A percentile compares a stretch with the other conserved stretches of the same genome.
These are phyloP conservation scores for Trichosporon faecale DNA, from an alignment of 1,284 basidiomycete genomes.

Conservation along the genomic window DNA sequence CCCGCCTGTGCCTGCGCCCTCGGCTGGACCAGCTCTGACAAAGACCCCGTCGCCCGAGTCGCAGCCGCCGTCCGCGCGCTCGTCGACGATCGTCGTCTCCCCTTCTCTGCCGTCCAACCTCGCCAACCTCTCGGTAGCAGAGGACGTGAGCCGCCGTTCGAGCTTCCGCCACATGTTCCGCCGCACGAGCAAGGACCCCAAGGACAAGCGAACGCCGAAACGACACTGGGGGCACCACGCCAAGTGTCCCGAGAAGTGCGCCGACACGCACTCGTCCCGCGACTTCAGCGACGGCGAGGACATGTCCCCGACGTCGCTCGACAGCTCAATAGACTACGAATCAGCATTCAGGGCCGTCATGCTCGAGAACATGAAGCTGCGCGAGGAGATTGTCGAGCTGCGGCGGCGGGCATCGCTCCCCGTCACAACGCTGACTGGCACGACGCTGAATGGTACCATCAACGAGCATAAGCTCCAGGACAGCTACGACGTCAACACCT, in stretches of 20 bases:
- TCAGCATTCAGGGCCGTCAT: background rate
- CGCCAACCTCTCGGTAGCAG: background rate
- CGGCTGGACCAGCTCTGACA: background rate
- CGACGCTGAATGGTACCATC: too few relatives aligned
- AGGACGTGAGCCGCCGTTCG: background rate
- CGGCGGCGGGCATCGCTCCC: background rate
- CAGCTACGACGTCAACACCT: too few relatives aligned
- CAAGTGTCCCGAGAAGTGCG: background rate
- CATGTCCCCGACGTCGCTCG: background rate
- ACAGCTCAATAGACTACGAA: background rate
- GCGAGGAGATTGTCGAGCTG: background rate
- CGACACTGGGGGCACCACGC: background rate
- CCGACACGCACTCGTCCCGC: background rate
- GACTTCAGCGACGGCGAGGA: background rate
- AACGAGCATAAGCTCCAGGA: too few relatives aligned
- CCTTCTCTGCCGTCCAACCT: background rate
- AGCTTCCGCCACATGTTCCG: slow-evolving; percentile 6
- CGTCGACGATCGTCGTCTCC: background rate
- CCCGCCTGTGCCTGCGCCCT: background rate
- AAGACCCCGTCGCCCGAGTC: background rate
- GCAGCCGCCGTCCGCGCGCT: background rate
- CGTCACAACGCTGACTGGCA: too few relatives aligned
- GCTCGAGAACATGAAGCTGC: slow-evolving; percentile 1
- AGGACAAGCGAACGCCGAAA: background rate
- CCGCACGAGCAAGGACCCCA: background rate